Base-by-base conservation (phyloP, 768 basidiomycete genomes). In the Hirschioporus abietinus region DNA sequence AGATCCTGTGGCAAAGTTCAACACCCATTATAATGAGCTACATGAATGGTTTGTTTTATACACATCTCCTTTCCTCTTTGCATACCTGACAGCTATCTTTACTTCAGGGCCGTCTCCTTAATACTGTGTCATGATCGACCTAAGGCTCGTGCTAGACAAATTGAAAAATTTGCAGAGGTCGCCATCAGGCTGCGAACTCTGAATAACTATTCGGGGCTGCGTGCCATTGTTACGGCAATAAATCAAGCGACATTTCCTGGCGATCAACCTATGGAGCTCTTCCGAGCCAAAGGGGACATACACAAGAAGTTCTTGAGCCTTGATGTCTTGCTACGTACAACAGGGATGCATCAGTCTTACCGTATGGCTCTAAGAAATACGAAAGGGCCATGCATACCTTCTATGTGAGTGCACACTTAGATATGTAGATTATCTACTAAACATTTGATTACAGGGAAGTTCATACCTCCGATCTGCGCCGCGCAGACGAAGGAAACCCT, bases 201-300 rank as follows among this genome's bases (percentile, higher is more conserved):
- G 60, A 95, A 96, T 77, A 98, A 99, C 74, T 99, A 97, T 75
- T 94, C 95, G 35, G 92, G 91, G 0, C 78, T 97, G 65, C 93
- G 94, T 60, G 94, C 95, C 10, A 88, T 98, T 70, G 88, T 98
- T n/a, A 92, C 94, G 30, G 96, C 95, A 5, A 92, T 99, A 77
- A 91, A 92, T 72, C 88, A 86, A 68, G 87, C 94, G 4, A 89
- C 90, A 0, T 88, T 90, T 69, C 83, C 88, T 62, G 91, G 91
- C 7, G 88, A 90, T 70, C 85, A 86, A 70, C 90, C 93, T 0
- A 86, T 92, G 80, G 88, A 91, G 65, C 76, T 85, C 34, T 89
- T 96, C 73, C 88, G 86, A 74, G 69, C 78, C 25, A 89, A 83
- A 74, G 84, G 85, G n/a, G 90, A 88, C 65, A 84, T 82, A 35